These are phyloP conservation scores for Fusarium nanum DNA, from an alignment of 2,329 filamentous ascomycete genomes.

Conservation along the genomic window DNA sequence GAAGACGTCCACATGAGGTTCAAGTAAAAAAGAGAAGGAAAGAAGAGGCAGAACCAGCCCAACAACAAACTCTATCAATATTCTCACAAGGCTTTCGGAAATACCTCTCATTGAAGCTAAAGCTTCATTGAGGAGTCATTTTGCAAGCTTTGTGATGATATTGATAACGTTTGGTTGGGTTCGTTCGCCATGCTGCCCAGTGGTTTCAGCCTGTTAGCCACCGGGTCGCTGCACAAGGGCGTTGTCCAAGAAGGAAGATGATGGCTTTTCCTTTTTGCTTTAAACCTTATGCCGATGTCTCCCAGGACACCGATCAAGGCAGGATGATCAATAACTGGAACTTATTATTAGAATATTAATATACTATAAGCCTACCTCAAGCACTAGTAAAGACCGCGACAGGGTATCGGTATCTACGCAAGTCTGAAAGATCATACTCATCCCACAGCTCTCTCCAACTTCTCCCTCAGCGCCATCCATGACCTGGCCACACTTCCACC, in stretches of 20 bases:
- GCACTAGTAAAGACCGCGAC: neutral
- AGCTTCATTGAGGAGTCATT: neutral
- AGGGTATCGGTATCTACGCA: slow-evolving; percentile 3
- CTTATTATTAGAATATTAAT: neutral
- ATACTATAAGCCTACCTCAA: neutral
- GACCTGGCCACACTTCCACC: neutral
- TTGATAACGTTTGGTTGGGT: neutral
- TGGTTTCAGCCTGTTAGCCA: neutral
- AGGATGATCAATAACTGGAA: neutral
- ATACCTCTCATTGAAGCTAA: neutral
- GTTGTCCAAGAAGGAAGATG: neutral
- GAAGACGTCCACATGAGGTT: neutral
- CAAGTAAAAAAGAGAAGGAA: neutral
- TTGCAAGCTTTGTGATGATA: neutral
- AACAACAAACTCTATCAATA: neutral
- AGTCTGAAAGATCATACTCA: rapidly evolving
- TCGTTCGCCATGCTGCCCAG: neutral
- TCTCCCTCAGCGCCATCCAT: neutral
- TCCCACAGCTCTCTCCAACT: slow-evolving; percentile 6
- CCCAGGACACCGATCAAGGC: neutral
- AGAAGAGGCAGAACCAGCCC: neutral
- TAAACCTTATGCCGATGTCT: neutral
- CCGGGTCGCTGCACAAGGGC: neutral
- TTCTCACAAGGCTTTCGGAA: neutral
- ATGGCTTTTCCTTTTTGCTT: neutral